Conservation (phyloP, 2,329 filamentous ascomycete species). For the Aspergillaceae sp. region DNA sequence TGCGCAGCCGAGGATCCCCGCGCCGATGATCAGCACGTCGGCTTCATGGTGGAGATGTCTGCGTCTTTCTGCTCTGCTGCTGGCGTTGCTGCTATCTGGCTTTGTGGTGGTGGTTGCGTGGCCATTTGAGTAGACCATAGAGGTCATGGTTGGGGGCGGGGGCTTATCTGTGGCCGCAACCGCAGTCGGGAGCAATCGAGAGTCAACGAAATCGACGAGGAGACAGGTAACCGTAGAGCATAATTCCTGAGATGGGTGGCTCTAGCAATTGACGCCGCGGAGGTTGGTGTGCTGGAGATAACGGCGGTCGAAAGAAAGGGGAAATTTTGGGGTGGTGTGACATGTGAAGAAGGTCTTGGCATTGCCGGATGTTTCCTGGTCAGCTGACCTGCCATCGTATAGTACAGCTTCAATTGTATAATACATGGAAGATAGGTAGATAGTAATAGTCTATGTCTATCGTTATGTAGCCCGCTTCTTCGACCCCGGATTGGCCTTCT, state of each 20-base stretch:
- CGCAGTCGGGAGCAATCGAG: not conserved
- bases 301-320: too few relatives aligned
- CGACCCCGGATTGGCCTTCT: not conserved
- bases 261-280: too few relatives aligned
- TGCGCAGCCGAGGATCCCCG: conserved; percentile 81
- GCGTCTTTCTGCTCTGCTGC: conserved; percentile 34
- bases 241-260: conserved; percentile 10
- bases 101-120: conserved; percentile 4
- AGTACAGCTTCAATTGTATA: not conserved
- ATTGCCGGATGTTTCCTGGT: not conserved
- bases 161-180: not conserved
- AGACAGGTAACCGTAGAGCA: conserved; percentile 11
- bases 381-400: not conserved
- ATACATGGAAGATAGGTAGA: not conserved
- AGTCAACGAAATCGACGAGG: conserved; percentile 6
- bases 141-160: conserved; percentile 7
- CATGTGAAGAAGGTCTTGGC: conserved; percentile 19
- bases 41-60: conserved; percentile 51
- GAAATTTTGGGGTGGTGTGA: conserved; percentile 8
- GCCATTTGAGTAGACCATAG: conserved; percentile 1
- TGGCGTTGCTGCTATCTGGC: conserved; percentile 15
- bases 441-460: not conserved
- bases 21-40: conserved; percentile 87
- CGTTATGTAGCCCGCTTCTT: not conserved
- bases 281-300: too few relatives aligned